Evolutionary conservation across 2,329 filamentous ascomycete genomes (phyloP).

Genomic region (Teratosphaeria pseudoeucalypti): DNA sequence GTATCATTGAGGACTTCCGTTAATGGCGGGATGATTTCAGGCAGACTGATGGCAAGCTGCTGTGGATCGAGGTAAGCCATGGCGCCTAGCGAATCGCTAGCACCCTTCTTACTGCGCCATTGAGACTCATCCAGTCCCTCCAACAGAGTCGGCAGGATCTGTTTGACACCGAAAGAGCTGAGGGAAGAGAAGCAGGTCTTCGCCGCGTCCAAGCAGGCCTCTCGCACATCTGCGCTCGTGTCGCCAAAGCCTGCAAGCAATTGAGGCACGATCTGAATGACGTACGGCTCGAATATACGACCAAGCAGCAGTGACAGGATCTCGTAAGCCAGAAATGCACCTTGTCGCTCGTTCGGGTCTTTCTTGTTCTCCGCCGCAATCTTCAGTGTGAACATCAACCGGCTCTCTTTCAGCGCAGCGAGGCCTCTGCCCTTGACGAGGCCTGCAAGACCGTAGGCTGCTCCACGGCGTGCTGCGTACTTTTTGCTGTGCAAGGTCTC

Average conservation of each 20-base stretch:
- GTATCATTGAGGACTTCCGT: conserved; percentile 93
- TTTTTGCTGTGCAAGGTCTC: conserved; percentile 78
- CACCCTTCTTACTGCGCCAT: conserved; percentile 97
- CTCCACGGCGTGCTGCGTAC: conserved; percentile 85
- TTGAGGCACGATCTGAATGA: conserved; percentile 89
- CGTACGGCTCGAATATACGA: conserved; percentile 86
- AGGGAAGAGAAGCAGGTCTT: conserved; percentile 89
- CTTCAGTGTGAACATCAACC: conserved; percentile 71
- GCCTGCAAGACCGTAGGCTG: conserved; percentile 87
- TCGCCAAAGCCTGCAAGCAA: conserved; percentile 85
- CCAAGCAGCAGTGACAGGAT: conserved; percentile 78
- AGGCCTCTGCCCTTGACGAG: conserved; percentile 84
- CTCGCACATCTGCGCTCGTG: conserved; percentile 75
- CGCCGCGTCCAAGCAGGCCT: conserved; percentile 82
- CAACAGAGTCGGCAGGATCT: conserved; percentile 82
- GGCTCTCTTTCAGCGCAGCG: conserved; percentile 67
- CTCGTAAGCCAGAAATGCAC: conserved; percentile 81
- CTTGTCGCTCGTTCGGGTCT: conserved; percentile 77
- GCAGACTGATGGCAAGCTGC: conserved; percentile 81
- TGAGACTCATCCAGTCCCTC: conserved; percentile 89
- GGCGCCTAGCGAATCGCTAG: conserved; percentile 88
- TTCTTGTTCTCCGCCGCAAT: conserved; percentile 92
- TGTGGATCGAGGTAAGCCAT: conserved; percentile 98
- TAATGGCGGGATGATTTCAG: conserved; percentile 91
- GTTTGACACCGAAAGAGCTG: conserved; percentile 91